Base-by-base conservation (phyloP, 2,329 filamentous ascomycete species). In the Juglanconis oblonga region DNA sequence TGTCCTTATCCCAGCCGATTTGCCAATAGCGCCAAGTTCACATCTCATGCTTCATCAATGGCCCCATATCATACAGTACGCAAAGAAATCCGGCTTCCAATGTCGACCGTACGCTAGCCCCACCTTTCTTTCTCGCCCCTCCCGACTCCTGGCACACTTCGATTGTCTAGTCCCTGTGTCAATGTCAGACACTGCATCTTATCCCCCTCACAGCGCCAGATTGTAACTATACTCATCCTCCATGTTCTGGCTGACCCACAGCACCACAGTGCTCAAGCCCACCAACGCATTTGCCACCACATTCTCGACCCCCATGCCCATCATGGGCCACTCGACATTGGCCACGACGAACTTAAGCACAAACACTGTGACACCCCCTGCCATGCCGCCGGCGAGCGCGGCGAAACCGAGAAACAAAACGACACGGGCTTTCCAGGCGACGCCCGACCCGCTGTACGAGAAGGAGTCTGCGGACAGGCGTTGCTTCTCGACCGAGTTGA, bases 191-290 rank as follows among this genome's bases (percentile, higher is more conserved):
- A 31, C 14, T 5, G 24, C 11, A 10, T 32, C 6, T 29, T 13
- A 42, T 33, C 5, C 35, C 24, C 48, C 59, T 74, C 72, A 87
- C 64, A 89, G 77, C 62, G 85, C 80, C 66, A 89, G 73, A 72
- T 87, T 88, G 73, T 89, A 89, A 51, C 85, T 81, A 67, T 88
- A 89, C 73, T 89, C 86, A 68, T 88, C 86, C 76, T 89, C 86
- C 83, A 89, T 88, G 68, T 89, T 89, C 78, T 89, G 86, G 74
- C 82, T 86, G 58, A 89, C 74, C 86, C 86, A 89, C 47, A 89
- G 79, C 62, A 88, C 81, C 52, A 87, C 85, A 29, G 82, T 83
- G 73, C 84, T 86, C 58, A 86, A 70, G 56, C 85, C 85, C 57
- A 88, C 85, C 40, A 87, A 75, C 32, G 77, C 84, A 73, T 88